These are phyloP conservation scores for Raddia guianensis DNA, from an alignment of 176 grass and related monocot genomes.

Conservation along the genomic window DNA sequence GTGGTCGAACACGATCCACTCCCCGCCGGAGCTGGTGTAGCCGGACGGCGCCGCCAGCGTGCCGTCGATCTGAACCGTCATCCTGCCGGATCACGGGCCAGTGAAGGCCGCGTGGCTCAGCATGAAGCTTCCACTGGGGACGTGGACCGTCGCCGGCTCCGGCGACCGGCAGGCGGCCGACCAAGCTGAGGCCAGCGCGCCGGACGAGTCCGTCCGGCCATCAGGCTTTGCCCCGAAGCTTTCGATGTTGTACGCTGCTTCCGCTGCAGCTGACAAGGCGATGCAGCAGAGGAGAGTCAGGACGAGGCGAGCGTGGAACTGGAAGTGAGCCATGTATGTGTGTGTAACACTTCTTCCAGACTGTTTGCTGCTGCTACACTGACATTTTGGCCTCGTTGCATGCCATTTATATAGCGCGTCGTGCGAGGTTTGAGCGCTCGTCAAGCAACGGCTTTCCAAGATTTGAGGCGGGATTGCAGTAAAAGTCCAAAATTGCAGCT, in stretches of 20 bases:
- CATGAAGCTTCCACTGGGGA: too few relatives aligned
- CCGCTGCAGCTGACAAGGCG: not conserved
- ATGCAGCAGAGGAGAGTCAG: constrained; percentile 1
- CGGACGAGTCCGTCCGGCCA: constrained; percentile 41
- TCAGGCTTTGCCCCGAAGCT: constrained; percentile 50
- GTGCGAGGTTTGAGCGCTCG: not conserved
- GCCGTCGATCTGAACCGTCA: too few relatives aligned
- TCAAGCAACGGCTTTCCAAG: not conserved
- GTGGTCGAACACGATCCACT: too few relatives aligned
- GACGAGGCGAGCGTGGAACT: not conserved
- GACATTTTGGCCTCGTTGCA: not conserved
- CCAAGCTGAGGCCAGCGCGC: constrained; percentile 49
- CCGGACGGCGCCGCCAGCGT: too few relatives aligned
- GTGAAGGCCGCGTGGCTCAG: too few relatives aligned
- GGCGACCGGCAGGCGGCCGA: constrained; percentile 42
- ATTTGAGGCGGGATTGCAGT: constrained; percentile 27
- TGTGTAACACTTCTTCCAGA: not conserved
- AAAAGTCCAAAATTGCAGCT: constrained; percentile 33
- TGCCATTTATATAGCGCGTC: not conserved
- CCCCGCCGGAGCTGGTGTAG: too few relatives aligned
- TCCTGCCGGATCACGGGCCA: too few relatives aligned
- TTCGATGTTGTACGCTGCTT: constrained; percentile 37
- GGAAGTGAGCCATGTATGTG: constrained; percentile 28
- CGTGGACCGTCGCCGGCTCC: constrained; percentile 42
- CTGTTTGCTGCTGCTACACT: too few relatives aligned